These are phyloP conservation scores for Acanthamoeba triangularis DNA, from an alignment of 208 protist species.

Conservation along the genomic window DNA sequence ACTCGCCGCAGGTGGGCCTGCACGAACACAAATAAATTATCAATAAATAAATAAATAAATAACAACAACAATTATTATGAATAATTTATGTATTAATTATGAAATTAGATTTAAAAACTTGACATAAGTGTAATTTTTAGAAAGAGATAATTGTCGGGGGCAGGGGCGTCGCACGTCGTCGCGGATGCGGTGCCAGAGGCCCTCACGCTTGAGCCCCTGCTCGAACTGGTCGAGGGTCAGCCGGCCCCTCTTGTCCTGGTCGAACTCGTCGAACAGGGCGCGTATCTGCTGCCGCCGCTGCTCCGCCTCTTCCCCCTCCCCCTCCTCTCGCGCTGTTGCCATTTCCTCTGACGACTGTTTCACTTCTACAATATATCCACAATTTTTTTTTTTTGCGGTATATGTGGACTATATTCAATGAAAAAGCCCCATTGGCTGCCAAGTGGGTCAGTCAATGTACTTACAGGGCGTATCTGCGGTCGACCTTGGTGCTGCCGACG, in stretches of 20 bases:
- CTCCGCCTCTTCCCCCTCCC: background rate
- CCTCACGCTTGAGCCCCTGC: constrained; percentile 40
- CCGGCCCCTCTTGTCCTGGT: background rate
- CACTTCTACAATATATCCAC: too few species aligned
- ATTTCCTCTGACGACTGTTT: too few species aligned
- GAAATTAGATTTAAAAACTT: background rate
- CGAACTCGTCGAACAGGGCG: constrained; percentile 38
- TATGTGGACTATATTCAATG: too few species aligned
- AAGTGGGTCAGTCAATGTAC: background rate
- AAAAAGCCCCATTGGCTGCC: too few species aligned
- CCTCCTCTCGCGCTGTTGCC: too few species aligned
- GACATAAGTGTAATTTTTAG: background rate
- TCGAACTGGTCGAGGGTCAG: background rate
- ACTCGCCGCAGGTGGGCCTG: background rate
- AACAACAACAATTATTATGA: too few species aligned
- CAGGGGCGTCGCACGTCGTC: background rate
- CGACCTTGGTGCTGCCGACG: background rate
- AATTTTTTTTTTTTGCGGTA: too few species aligned
- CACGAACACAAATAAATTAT: too few species aligned
- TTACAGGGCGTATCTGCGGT: background rate
- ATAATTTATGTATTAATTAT: background rate
- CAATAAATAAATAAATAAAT: background rate
- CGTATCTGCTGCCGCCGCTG: background rate
- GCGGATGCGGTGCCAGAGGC: constrained; percentile 51
- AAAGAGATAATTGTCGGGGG: background rate